Percentiles rank a stretch among this genome's conserved stretches.
These are phyloP conservation scores for Saraca asoca DNA, from an alignment of 331 rosid genomes.

Conservation along the genomic window DNA sequence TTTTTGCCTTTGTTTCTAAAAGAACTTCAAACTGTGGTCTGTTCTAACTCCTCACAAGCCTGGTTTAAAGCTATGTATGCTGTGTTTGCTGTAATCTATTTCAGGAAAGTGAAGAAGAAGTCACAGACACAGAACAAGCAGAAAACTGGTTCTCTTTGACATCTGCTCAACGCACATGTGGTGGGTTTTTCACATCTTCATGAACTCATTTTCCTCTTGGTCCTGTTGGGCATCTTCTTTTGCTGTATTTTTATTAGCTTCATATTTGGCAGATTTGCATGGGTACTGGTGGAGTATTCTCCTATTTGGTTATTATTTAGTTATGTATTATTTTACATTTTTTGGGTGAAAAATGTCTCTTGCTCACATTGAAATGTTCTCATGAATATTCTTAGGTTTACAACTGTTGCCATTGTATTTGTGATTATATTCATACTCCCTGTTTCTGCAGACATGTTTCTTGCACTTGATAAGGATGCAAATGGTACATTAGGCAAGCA, in stretches of 20 bases:
- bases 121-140: conserved; percentile 96
- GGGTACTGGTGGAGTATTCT: too few relatives aligned
- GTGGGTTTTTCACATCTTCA: conserved; percentile 53
- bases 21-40: background rate
- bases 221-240: conserved; percentile 27
- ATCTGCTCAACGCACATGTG: conserved; percentile 95
- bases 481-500: conserved; percentile 89
- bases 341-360: too few relatives aligned
- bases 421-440: conserved; percentile 24
- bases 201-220: conserved; percentile 1
- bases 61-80: conserved; percentile 17
- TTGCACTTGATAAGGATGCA: too few relatives aligned
- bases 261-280: too few relatives aligned
- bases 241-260: conserved; percentile 24
- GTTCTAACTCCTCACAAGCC: background rate
- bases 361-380: too few relatives aligned
- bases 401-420: conserved; percentile 5
- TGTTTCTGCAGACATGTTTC: conserved; percentile 75
- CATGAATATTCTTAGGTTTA: background rate
- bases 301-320: too few relatives aligned
- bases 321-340: conserved; percentile 4
- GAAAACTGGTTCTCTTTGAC: conserved; percentile 99
- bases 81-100: conserved; percentile 29
- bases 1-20: conserved; percentile 4
- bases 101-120: conserved; percentile 98